A percentile compares a stretch with the other conserved stretches of the same genome.
phyloP scores from a whole-genome alignment of 305 asterid genomes.

The Fraxinus sp. region DNA sequence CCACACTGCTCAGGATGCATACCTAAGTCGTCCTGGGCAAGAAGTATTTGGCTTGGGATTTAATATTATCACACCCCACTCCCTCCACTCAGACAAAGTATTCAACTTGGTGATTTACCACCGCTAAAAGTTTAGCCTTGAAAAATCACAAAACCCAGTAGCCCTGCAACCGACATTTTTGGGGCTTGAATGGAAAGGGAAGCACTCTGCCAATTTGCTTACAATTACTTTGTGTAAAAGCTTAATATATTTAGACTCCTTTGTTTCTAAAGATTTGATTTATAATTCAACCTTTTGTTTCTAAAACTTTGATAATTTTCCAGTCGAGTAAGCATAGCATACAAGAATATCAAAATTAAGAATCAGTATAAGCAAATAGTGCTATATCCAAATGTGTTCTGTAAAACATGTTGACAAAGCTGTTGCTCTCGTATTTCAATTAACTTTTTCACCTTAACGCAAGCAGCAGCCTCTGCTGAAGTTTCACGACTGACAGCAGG shows the following conservation, averaged over 20 bases:
- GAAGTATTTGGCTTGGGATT: background rate
- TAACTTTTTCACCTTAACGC: slow-evolving; percentile 56
- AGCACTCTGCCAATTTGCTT: background rate
- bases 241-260: background rate
- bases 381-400: background rate
- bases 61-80: background rate
- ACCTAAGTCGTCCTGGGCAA: background rate
- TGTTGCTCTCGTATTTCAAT: background rate
- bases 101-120: background rate
- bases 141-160: background rate
- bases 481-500: slow-evolving; percentile 69
- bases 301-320: slow-evolving; percentile 8
- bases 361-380: slow-evolving; percentile 4
- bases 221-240: background rate
- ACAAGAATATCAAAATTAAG: slow-evolving; percentile 8
- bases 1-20: background rate
- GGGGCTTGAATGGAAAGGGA: background rate
- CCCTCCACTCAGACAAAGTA: background rate
- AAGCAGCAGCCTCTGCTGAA: slow-evolving; percentile 71
- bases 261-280: background rate
- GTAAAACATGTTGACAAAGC: background rate
- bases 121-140: background rate
- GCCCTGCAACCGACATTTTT: background rate
- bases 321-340: slow-evolving; percentile 1
- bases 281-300: background rate